phyloP scores from a whole-genome alignment of 352 stramenopile species.

The Thraustochytrium striatum region DNA sequence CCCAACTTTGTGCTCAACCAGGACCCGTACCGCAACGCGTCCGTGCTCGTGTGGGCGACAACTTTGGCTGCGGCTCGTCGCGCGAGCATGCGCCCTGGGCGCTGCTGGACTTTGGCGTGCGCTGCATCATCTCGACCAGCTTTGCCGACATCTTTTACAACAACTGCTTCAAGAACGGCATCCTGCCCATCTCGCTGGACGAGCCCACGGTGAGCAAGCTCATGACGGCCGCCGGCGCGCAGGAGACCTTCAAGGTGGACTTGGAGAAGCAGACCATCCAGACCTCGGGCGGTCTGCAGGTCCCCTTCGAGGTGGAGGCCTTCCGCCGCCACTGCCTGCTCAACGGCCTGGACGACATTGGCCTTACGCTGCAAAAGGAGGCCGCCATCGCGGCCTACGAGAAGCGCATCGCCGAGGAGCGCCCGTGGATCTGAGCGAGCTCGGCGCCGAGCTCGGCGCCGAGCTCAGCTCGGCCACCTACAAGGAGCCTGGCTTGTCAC shows the following conservation, averaged over 20 bases:
- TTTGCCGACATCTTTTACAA: constrained; percentile 82
- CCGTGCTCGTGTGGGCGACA: constrained; percentile 72
- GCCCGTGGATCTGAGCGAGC: constrained; percentile 63
- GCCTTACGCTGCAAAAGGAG: constrained; percentile 67
- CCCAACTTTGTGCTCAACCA: constrained; percentile 70
- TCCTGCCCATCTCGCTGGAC: constrained; percentile 66
- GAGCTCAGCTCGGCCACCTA: too few species aligned
- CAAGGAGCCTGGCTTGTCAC: too few species aligned
- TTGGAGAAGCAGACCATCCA: constrained; percentile 68
- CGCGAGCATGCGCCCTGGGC: constrained; percentile 74
- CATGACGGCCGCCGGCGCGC: constrained; percentile 59
- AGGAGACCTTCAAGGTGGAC: constrained; percentile 65
- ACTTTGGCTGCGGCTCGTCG: constrained; percentile 73
- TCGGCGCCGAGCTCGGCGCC: not conserved
- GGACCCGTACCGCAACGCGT: constrained; percentile 61
- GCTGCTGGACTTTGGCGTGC: constrained; percentile 71
- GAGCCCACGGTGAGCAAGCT: constrained; percentile 63
- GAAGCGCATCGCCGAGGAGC: constrained; percentile 57
- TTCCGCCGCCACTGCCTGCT: constrained; percentile 70
- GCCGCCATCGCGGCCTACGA: constrained; percentile 68
- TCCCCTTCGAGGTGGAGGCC: constrained; percentile 68
- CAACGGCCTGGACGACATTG: constrained; percentile 75
- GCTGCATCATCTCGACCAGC: constrained; percentile 67
- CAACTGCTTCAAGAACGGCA: constrained; percentile 80
- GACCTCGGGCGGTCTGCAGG: constrained; percentile 60